These are phyloP conservation scores for Scutellaria minor DNA, from an alignment of 257 asterid species.

Conservation along the genomic window DNA sequence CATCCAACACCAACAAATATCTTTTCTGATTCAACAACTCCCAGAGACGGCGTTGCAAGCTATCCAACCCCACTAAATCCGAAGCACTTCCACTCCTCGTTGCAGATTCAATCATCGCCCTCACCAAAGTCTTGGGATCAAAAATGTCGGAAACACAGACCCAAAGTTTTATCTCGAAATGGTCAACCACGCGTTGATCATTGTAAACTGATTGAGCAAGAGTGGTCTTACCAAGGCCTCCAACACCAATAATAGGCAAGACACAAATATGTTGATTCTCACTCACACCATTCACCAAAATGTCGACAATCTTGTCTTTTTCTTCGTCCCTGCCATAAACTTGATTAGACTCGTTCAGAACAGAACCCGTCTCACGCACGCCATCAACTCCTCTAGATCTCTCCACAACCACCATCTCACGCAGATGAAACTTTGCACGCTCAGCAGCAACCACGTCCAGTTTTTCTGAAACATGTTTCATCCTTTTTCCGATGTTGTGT, in stretches of 20 bases:
- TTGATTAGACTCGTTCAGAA: constrained; percentile 22
- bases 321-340: constrained; percentile 41
- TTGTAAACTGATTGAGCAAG: constrained; percentile 37
- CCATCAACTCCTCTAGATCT: not conserved
- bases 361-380: constrained; percentile 43
- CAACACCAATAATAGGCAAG: constrained; percentile 28
- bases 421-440: not conserved
- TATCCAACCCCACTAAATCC: constrained; percentile 18
- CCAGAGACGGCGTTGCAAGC: constrained; percentile 30
- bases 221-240: constrained; percentile 40
- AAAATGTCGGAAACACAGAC: constrained; percentile 46
- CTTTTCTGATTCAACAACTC: constrained; percentile 35
- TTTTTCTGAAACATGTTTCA: constrained; percentile 24
- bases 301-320: constrained; percentile 34
- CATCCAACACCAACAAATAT: constrained; percentile 41
- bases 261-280: no score
- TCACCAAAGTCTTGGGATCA: constrained; percentile 6
- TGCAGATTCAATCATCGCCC: constrained; percentile 24
- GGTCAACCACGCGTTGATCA: constrained; percentile 17
- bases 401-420: not conserved
- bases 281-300: no score
- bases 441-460: constrained; percentile 9
- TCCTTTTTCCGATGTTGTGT: constrained; percentile 11
- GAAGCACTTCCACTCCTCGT: constrained; percentile 6
- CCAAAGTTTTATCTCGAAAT: constrained; percentile 36